Percentiles rank a stretch among this genome's conserved stretches.
phyloP scores from a whole-genome alignment of 2,329 filamentous ascomycete genomes.

The Aspergillus sp. region DNA sequence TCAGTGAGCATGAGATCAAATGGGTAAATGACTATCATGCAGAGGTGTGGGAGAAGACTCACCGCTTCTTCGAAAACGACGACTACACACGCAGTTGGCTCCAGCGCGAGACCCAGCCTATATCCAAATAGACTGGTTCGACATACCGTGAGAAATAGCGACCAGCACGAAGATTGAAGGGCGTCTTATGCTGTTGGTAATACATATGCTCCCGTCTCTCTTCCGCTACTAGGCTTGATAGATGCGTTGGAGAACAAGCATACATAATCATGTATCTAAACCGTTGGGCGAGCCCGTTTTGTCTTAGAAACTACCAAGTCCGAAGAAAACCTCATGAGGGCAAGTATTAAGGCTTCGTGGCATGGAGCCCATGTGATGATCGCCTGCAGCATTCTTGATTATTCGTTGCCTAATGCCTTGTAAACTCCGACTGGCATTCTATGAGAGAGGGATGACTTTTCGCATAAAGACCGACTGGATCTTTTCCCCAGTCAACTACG shows the following conservation, averaged over 20 bases:
- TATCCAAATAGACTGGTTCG: slow-evolving; percentile 44
- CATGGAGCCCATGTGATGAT: background rate
- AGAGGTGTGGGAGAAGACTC: slow-evolving; percentile 80
- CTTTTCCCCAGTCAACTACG: too few relatives aligned
- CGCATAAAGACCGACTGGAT: too few relatives aligned
- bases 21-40: slow-evolving; percentile 88
- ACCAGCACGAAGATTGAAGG: background rate
- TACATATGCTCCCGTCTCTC: background rate
- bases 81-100: slow-evolving; percentile 75
- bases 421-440: too few relatives aligned
- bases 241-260: background rate
- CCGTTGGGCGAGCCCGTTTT: background rate
- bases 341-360: background rate
- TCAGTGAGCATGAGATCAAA: slow-evolving; percentile 72
- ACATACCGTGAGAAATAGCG: background rate
- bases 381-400: background rate
- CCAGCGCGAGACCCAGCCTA: slow-evolving; percentile 76
- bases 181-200: background rate
- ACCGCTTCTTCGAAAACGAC: slow-evolving; percentile 72
- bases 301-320: background rate
- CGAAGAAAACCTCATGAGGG: background rate
- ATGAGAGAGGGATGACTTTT: too few relatives aligned
- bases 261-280: background rate
- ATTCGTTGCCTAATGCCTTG: too few relatives aligned
- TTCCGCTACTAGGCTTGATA: background rate